Conservation (phyloP, 257 asterid species). For the Anisodus acutangulus region DNA sequence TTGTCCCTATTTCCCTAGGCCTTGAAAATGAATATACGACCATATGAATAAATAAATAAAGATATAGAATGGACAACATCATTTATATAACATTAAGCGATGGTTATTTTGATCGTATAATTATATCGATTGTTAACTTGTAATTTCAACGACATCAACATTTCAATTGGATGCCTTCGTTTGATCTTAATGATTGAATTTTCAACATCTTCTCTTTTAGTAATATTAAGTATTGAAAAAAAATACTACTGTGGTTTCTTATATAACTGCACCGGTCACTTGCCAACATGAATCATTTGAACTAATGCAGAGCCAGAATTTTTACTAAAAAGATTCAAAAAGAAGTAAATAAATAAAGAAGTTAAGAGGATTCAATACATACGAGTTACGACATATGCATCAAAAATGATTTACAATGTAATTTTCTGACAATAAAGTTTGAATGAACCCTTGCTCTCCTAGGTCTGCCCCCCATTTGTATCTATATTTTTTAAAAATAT, state of each 20-base stretch:
- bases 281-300: neutral
- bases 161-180: neutral
- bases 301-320: neutral
- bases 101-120: neutral
- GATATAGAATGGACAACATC: neutral
- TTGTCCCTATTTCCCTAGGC: neutral
- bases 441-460: no score
- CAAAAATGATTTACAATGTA: no score
- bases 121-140: neutral
- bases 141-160: neutral
- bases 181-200: neutral
- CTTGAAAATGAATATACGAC: neutral
- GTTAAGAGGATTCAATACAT: no score
- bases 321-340: no score
- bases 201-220: neutral
- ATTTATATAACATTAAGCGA: neutral
- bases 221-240: no score
- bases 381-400: no score
- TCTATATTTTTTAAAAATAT: no score
- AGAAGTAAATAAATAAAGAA: no score
- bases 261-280: neutral
- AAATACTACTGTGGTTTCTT: neutral
- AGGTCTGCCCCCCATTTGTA: no score
- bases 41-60: neutral
- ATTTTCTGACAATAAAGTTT: no score